These are phyloP conservation scores for Peronosclerospora sorghi DNA, from an alignment of 352 stramenopile genomes.

Conservation along the genomic window DNA sequence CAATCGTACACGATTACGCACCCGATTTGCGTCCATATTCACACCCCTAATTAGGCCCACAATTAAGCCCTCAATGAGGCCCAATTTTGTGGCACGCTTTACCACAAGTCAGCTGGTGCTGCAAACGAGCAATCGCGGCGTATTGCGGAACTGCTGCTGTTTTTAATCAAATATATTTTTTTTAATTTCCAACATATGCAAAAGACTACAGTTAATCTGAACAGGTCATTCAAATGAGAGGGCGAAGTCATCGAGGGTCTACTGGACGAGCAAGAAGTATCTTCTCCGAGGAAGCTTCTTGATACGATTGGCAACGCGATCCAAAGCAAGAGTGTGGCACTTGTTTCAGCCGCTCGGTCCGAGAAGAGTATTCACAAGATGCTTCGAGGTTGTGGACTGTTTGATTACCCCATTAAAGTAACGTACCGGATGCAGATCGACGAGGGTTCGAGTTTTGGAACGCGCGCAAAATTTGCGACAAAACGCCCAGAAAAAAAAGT, in stretches of 20 bases:
- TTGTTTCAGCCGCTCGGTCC: constrained; percentile 46
- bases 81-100: too few relatives aligned
- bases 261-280: constrained; percentile 4
- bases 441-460: too few relatives aligned
- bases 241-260: constrained; percentile 17
- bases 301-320: constrained; percentile 43
- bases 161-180: constrained; percentile 37
- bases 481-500: too few relatives aligned
- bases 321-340: constrained; percentile 48
- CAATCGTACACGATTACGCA: too few relatives aligned
- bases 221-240: constrained; percentile 36
- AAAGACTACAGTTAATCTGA: constrained; percentile 48
- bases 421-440: constrained; percentile 45
- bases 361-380: constrained; percentile 61
- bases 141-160: constrained; percentile 62
- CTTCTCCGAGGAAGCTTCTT: constrained; percentile 24
- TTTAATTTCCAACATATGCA: constrained; percentile 40
- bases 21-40: too few relatives aligned
- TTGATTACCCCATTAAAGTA: constrained; percentile 54
- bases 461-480: too few relatives aligned
- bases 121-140: too few relatives aligned
- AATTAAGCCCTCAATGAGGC: too few relatives aligned
- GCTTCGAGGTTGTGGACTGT: constrained; percentile 48
- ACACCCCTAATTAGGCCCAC: too few relatives aligned
- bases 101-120: too few relatives aligned